phyloP scores from a whole-genome alignment of 2,329 filamentous ascomycete genomes.

The Juglanconis juglandina region DNA sequence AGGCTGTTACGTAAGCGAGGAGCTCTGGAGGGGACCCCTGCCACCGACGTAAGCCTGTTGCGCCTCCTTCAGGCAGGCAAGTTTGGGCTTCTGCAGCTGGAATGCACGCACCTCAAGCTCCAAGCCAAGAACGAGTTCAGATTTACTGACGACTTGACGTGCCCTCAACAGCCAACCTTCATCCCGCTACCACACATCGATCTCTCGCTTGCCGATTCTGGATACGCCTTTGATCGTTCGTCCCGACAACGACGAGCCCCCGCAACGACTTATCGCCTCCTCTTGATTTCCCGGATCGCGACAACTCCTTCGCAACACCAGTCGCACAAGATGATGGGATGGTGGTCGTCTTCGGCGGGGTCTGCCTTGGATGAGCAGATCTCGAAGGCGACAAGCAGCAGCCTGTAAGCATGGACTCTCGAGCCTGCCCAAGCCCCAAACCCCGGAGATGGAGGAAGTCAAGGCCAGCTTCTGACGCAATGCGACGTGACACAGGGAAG shows the following conservation, averaged over 20 bases:
- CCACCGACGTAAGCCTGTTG: constrained; percentile 11
- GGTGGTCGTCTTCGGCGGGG: constrained; percentile 91
- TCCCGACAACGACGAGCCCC: background rate
- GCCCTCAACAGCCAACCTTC: background rate
- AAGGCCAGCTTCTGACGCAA: constrained; percentile 18
- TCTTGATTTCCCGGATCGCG: background rate
- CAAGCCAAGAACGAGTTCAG: background rate
- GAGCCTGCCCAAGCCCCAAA: background rate
- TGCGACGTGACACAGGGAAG: constrained; percentile 59
- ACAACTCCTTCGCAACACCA: background rate
- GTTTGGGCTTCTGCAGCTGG: background rate
- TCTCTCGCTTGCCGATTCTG: background rate
- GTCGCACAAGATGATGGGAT: constrained; percentile 68
- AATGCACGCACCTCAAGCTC: background rate
- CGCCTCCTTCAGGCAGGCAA: background rate
- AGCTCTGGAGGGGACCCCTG: constrained; percentile 2
- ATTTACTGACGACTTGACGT: background rate
- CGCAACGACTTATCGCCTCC: background rate
- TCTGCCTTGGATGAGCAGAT: constrained; percentile 95
- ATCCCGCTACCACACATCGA: background rate
- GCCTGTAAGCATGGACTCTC: constrained; percentile 60
- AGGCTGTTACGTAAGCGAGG: background rate
- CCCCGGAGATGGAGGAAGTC: background rate
- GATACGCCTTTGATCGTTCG: background rate
- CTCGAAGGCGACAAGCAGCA: constrained; percentile 90